Evolutionary conservation across 495 filamentous ascomycete genomes (phyloP), one percentile per base, ranked within the genome.

Genomic region (Podospora appendiculata): DNA sequence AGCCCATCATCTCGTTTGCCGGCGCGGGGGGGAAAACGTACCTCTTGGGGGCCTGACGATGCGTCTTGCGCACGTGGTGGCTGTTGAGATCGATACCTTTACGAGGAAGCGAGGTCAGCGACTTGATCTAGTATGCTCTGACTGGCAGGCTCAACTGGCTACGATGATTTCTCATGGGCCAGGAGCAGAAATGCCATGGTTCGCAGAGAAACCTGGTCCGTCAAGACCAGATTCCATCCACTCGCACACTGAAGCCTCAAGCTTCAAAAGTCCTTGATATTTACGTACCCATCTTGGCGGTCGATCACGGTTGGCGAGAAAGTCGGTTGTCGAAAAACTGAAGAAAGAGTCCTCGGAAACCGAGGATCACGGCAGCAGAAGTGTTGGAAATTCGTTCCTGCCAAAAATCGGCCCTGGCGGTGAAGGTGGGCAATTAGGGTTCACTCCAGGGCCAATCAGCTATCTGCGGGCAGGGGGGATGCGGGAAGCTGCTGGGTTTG

Each of bases 31-130:
- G n/a, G 46, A 3, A 39, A 14, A 40, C 46, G 19, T 39, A 48
- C 46, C 46, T 48, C 72, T 97, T 96, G 56, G 93, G 87, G 53
- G 92, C 92, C 83, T 88, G 90, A 75, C 90, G 87, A 77, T 93
- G 89, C 67, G 79, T 88, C 78, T 70, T 79, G 69, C 86, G 83
- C 76, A 87, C 86, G 80, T 94, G 90, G 79, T 94, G 89, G 70
- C 75, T 86, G 64, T 79, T 74, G 58, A 84, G 72, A 79, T 84
- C 81, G 75, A 84, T 84, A 81, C 81, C 79, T 78, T 51, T 58
- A 54, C 53, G 38, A 68, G 67, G 68, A 68, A 64, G 58, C 65
- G 66, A 66, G 57, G 71, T 79, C 75, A 81, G 77, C 75, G 72
- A 74, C 67, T 70, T 63, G 58, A 64, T 70, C 71, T 72, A 68